Conservation (phyloP, 2,329 filamentous ascomycete species). For the Neofusicoccum kwambonambiense region DNA sequence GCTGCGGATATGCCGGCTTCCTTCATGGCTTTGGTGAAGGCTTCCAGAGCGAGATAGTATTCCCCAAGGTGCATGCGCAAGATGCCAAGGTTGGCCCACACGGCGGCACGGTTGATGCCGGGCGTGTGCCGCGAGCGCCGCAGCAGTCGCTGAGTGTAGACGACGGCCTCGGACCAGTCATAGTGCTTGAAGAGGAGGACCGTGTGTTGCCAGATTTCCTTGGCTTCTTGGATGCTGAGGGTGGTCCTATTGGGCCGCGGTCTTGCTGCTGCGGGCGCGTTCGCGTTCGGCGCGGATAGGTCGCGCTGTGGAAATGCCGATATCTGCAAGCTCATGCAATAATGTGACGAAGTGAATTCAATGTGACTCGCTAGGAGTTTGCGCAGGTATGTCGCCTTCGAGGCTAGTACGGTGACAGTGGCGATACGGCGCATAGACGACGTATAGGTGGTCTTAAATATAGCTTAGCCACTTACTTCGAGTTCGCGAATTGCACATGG, state of each 20-base stretch:
- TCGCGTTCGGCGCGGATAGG: not conserved
- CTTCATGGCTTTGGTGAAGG: slow-evolving; percentile 8
- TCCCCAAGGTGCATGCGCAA: slow-evolving; percentile 13
- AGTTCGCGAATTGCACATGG: not conserved
- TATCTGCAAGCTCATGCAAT: slow-evolving; percentile 4
- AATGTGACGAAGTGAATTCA: not conserved
- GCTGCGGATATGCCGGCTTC: not conserved
- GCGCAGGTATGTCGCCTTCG: not conserved
- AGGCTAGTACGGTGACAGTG: not conserved
- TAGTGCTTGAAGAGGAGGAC: slow-evolving; percentile 9
- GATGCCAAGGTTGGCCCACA: slow-evolving; percentile 18
- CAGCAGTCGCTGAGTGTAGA: slow-evolving; percentile 4
- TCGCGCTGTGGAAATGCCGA: not conserved
- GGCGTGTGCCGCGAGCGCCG: not conserved
- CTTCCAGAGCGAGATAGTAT: slow-evolving; percentile 4
- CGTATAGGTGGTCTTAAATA: not conserved
- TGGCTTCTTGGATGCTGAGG: slow-evolving; percentile 2
- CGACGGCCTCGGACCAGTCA: slow-evolving; percentile 8
- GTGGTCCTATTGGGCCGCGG: not conserved
- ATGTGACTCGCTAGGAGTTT: not conserved
- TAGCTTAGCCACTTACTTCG: not conserved
- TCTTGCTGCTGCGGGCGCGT: not conserved
- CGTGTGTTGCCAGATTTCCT: slow-evolving; percentile 7
- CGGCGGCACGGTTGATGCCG: not conserved
- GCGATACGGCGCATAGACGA: not conserved